Conservation (phyloP, 2,329 filamentous ascomycete genomes). For the Zymoseptoria tritici region DNA sequence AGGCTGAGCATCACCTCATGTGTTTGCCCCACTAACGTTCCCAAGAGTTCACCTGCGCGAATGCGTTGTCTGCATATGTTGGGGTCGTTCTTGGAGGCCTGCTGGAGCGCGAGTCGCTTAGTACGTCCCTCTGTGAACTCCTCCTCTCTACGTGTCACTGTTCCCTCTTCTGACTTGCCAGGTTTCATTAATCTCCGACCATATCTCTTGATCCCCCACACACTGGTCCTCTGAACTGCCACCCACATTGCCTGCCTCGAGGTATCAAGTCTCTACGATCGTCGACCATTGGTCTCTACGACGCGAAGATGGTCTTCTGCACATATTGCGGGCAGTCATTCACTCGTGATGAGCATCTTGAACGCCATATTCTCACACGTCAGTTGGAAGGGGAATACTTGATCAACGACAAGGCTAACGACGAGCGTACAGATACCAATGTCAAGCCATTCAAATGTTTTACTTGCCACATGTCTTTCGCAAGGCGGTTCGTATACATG, state of each 20-base stretch:
- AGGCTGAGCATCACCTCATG: neutral
- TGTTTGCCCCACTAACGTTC: neutral
- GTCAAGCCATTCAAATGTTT: constrained; percentile 51
- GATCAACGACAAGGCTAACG: neutral
- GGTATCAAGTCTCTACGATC: neutral
- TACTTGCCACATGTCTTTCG: constrained; percentile 49
- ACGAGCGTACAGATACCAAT: constrained; percentile 38
- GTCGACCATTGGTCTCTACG: neutral
- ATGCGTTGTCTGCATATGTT: neutral
- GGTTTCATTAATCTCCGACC: constrained; percentile 9
- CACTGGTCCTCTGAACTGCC: constrained; percentile 1
- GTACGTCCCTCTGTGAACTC: neutral
- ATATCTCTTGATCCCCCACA: constrained; percentile 6
- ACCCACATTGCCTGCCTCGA: neutral
- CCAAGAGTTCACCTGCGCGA: neutral
- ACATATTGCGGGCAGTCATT: constrained; percentile 49
- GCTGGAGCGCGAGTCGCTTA: neutral
- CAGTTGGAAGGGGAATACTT: neutral
- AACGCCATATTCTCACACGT: constrained; percentile 42
- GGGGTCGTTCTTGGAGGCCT: neutral
- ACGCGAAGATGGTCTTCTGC: constrained; percentile 43
- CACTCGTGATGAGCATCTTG: constrained; percentile 46
- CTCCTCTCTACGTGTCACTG: neutral
- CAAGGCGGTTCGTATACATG: constrained; percentile 38
- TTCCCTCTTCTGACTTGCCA: neutral